Conservation (phyloP, 2,329 filamentous ascomycete genomes). For the Fusarium sambucinum region DNA sequence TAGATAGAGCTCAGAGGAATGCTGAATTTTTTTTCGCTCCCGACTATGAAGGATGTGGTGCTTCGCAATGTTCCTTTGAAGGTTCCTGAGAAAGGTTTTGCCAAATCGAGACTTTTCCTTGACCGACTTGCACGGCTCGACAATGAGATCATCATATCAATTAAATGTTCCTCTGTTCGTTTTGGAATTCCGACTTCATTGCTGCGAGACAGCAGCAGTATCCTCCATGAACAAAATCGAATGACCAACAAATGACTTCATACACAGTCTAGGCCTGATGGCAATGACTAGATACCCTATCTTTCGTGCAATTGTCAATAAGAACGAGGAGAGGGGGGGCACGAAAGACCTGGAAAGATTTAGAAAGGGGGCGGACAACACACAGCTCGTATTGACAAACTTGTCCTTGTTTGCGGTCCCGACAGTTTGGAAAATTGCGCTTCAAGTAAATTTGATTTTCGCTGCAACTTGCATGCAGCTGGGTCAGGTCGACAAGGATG, state of each 20-base stretch:
- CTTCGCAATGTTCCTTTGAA: neutral
- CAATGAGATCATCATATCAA: neutral
- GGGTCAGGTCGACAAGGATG: constrained; percentile 38
- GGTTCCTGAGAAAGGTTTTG: no score
- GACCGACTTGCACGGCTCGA: no score
- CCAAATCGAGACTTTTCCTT: no score
- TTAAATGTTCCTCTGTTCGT: neutral
- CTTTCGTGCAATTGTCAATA: constrained; percentile 31
- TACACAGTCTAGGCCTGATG: constrained; percentile 36
- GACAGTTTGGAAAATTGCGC: constrained; percentile 55
- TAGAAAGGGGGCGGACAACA: constrained; percentile 36
- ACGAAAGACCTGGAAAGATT: constrained; percentile 31
- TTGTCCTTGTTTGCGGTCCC: constrained; percentile 48
- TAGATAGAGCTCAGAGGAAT: constrained; percentile 29
- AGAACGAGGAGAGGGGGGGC: constrained; percentile 29
- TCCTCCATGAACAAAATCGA: constrained; percentile 37
- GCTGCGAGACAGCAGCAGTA: neutral
- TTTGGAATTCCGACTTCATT: neutral
- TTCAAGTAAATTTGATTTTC: constrained; percentile 49
- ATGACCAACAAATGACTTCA: constrained; percentile 44
- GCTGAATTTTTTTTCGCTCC: neutral
- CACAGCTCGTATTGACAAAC: constrained; percentile 44
- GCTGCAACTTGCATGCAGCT: constrained; percentile 45
- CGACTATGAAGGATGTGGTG: neutral
- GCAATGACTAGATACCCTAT: constrained; percentile 31